A percentile compares a stretch with the other conserved stretches of the same genome.
Evolutionary conservation across 495 filamentous ascomycete genomes (phyloP).

Genomic region (Xanthoparmelia taractica): DNA sequence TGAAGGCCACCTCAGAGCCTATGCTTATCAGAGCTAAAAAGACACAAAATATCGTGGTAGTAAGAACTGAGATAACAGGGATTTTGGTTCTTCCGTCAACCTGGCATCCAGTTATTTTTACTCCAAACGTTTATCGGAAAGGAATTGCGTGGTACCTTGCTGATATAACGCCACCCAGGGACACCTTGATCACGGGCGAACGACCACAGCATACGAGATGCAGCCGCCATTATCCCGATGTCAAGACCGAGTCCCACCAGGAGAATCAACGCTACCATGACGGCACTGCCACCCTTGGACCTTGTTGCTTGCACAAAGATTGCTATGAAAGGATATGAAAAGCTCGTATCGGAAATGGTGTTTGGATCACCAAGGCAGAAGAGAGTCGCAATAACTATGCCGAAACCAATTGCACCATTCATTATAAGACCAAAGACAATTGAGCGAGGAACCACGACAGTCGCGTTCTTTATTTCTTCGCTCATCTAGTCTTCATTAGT

Average conservation of each 20-base stretch:
- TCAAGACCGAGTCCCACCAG: slow-evolving; percentile 35
- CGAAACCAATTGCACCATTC: slow-evolving; percentile 36
- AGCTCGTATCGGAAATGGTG: slow-evolving; percentile 21
- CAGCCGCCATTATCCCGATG: slow-evolving; percentile 41
- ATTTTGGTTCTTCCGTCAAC: slow-evolving; percentile 32
- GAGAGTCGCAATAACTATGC: slow-evolving; percentile 25
- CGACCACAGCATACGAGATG: slow-evolving; percentile 38
- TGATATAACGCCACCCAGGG: slow-evolving; percentile 38
- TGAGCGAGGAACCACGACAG: slow-evolving; percentile 35
- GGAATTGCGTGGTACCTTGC: slow-evolving; percentile 33
- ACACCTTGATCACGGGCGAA: slow-evolving; percentile 36
- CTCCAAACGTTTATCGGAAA: slow-evolving; percentile 10
- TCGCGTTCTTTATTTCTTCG: slow-evolving; percentile 41
- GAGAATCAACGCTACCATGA: slow-evolving; percentile 31
- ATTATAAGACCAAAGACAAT: slow-evolving; percentile 38
- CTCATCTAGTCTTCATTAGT: slow-evolving; percentile 25
- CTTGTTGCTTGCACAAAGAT: slow-evolving; percentile 31
- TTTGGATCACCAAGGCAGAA: slow-evolving; percentile 30
- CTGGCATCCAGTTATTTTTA: slow-evolving; percentile 19
- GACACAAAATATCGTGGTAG: slow-evolving; percentile 38
- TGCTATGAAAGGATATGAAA: slow-evolving; percentile 36
- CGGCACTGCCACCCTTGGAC: slow-evolving; percentile 29
- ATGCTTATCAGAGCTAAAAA: slow-evolving; percentile 40
- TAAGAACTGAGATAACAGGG: slow-evolving; percentile 41
- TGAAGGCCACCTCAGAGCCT: slow-evolving; percentile 42